Percentiles rank a stretch among this genome's conserved stretches.
phyloP scores from a whole-genome alignment of 345 rosid species.

The Clausena lansium region DNA sequence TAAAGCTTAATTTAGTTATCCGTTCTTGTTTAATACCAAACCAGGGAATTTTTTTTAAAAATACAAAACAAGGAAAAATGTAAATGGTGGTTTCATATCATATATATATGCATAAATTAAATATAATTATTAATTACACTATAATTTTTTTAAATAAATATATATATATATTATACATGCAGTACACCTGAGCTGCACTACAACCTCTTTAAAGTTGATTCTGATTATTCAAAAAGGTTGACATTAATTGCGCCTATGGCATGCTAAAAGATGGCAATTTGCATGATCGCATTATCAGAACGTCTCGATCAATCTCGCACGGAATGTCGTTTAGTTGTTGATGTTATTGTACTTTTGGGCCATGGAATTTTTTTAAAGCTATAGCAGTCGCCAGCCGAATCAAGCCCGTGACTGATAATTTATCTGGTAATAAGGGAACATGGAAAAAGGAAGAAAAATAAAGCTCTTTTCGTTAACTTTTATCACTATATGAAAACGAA shows the following conservation, averaged over 20 bases:
- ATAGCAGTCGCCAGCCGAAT: neutral
- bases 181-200: fast-evolving
- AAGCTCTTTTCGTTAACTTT: neutral
- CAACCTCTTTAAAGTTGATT: neutral
- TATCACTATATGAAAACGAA: neutral
- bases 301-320: neutral
- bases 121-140: too few species aligned
- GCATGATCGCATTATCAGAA: neutral
- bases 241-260: neutral
- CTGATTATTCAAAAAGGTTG: neutral
- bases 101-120: too few species aligned
- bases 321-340: slow-evolving; percentile 4
- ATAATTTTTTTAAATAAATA: too few species aligned
- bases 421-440: neutral
- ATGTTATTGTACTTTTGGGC: neutral
- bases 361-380: slow-evolving; percentile 7
- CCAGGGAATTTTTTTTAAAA: too few species aligned
- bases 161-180: too few species aligned
- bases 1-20: too few species aligned
- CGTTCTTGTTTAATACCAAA: neutral
- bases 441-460: neutral
- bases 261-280: too few species aligned
- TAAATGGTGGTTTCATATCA: neutral
- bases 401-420: slow-evolving; percentile 26
- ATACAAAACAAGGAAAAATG: too few species aligned